Evolutionary conservation across 495 filamentous ascomycete species (phyloP).

Genomic region (Choiromyces venosus): DNA sequence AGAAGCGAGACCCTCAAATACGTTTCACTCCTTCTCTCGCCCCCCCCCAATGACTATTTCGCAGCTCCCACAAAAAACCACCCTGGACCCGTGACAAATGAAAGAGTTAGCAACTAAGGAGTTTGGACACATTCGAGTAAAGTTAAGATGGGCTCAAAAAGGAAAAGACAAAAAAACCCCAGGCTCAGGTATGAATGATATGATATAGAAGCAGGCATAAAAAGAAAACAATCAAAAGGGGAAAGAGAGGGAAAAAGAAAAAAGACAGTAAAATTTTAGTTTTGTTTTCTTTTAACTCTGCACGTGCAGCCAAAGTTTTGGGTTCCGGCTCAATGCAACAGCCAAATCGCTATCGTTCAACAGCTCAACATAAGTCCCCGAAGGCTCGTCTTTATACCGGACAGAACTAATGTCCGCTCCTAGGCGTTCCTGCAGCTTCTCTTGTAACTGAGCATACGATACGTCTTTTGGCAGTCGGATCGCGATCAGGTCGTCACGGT

Average conservation of each 20-base stretch:
- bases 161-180: conserved; percentile 30
- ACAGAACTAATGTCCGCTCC: conserved; percentile 50
- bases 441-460: conserved; percentile 68
- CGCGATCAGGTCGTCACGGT: conserved; percentile 81
- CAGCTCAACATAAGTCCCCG: conserved; percentile 65
- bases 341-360: conserved; percentile 74
- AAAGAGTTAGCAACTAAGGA: neutral
- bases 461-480: conserved; percentile 81
- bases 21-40: neutral
- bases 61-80: neutral
- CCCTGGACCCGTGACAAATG: neutral
- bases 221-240: neutral
- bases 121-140: neutral
- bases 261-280: neutral
- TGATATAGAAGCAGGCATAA: neutral
- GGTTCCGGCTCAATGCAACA: conserved; percentile 71
- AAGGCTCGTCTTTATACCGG: conserved; percentile 81
- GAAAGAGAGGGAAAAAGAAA: conserved; percentile 6
- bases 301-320: conserved; percentile 78
- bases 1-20: neutral
- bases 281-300: conserved; percentile 13
- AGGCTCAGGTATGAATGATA: conserved; percentile 6
- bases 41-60: neutral
- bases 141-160: neutral
- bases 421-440: conserved; percentile 71